A percentile compares a stretch with the other conserved stretches of the same genome.
These are phyloP conservation scores for Musa schizocarpa DNA, from an alignment of 176 grass and related monocot species.

Conservation along the genomic window DNA sequence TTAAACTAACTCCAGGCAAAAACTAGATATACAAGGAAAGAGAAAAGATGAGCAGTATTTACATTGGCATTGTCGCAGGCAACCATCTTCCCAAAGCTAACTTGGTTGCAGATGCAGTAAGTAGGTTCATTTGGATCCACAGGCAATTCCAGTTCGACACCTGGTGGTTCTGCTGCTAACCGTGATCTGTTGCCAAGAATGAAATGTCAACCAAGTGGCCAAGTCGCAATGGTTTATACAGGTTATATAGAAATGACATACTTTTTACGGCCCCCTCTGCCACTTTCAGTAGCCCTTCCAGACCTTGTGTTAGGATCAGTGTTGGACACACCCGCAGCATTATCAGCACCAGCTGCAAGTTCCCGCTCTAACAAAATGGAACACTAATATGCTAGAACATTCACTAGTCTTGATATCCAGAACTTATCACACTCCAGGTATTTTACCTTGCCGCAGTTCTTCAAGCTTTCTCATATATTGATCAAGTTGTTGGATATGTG, in stretches of 20 bases:
- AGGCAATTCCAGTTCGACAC: conserved; percentile 75
- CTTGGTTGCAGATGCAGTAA: conserved; percentile 90
- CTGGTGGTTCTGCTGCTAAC: conserved; percentile 37
- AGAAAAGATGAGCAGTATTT: neutral
- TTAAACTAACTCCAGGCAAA: neutral
- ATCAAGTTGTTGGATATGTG: conserved; percentile 94
- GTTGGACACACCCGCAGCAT: conserved; percentile 28
- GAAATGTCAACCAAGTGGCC: neutral
- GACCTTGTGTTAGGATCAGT: conserved; percentile 32
- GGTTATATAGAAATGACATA: conserved; percentile 26
- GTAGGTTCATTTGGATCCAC: conserved; percentile 97
- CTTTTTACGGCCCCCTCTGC: conserved; percentile 98
- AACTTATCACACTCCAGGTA: neutral
- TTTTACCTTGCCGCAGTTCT: conserved; percentile 61
- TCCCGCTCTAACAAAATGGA: conserved; percentile 44
- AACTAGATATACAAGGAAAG: neutral
- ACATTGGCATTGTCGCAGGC: conserved; percentile 82
- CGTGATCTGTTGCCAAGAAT: conserved; percentile 34
- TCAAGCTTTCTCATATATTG: conserved; percentile 95
- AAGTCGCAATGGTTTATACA: neutral
- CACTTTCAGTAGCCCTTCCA: conserved; percentile 59
- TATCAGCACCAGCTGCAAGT: conserved; percentile 17
- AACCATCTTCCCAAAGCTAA: conserved; percentile 93
- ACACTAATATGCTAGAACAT: conserved; percentile 3
- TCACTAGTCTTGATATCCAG: conserved; percentile 1